Conservation (phyloP, 768 basidiomycete species). For the Lanmaoa pseudosensibilis region DNA sequence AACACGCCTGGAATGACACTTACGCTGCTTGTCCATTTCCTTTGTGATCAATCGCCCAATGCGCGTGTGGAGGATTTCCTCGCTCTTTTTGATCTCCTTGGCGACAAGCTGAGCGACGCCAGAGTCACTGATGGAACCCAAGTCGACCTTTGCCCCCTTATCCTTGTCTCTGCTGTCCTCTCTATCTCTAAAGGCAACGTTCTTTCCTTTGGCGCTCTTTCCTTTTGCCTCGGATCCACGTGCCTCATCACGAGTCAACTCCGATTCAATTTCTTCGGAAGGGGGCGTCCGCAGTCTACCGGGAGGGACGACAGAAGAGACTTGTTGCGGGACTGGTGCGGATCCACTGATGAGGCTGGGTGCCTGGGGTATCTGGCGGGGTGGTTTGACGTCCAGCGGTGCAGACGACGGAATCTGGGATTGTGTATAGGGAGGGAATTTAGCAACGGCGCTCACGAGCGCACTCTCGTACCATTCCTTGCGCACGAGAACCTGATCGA, state of each 20-base stretch:
- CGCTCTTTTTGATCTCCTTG: conserved; percentile 80
- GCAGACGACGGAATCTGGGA: conserved; percentile 30
- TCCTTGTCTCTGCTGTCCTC: conserved; percentile 47
- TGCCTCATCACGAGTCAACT: conserved; percentile 59
- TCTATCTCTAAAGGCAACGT: conserved; percentile 61
- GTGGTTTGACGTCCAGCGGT: conserved; percentile 24
- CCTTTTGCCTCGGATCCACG: conserved; percentile 50
- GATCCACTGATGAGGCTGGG: conserved; percentile 28
- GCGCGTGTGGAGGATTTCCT: conserved; percentile 73
- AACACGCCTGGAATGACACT: conserved; percentile 32
- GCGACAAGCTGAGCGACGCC: conserved; percentile 58
- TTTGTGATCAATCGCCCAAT: conserved; percentile 79
- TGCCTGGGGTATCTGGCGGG: conserved; percentile 31
- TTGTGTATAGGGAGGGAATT: conserved; percentile 54
- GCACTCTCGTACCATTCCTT: conserved; percentile 85
- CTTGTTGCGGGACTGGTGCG: conserved; percentile 13
- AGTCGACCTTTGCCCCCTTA: conserved; percentile 27
- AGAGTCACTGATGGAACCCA: conserved; percentile 47
- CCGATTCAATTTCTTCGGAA: conserved; percentile 72
- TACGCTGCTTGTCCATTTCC: conserved; percentile 90
- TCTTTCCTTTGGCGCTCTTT: conserved; percentile 54
- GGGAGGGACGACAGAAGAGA: conserved; percentile 31
- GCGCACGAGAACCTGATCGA: conserved; percentile 83
- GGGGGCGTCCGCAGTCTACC: conserved; percentile 64
- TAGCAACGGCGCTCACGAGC: conserved; percentile 51